These are phyloP conservation scores for Athelia sp. DNA, from an alignment of 1,284 basidiomycete species.

Conservation along the genomic window DNA sequence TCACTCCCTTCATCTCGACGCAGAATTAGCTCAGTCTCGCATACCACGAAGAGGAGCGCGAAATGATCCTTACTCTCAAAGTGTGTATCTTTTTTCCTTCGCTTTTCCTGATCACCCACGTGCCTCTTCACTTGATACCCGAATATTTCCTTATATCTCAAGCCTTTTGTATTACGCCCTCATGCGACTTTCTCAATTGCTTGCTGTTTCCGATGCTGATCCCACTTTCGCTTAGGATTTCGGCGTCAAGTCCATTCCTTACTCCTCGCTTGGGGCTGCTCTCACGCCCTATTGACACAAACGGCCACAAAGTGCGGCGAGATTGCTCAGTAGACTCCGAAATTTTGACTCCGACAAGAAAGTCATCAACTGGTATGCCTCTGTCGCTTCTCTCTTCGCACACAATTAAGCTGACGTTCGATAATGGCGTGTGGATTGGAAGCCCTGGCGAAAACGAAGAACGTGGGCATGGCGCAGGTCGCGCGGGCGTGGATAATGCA, in stretches of 20 bases:
- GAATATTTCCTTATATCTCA: too few relatives aligned
- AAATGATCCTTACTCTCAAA: constrained; percentile 36
- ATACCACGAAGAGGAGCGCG: constrained; percentile 43
- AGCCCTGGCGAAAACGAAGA: too few relatives aligned
- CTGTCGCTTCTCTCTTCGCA: too few relatives aligned
- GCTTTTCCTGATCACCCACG: too few relatives aligned
- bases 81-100: constrained; percentile 15
- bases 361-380: constrained; percentile 13
- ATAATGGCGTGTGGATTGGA: too few relatives aligned
- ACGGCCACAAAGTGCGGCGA: constrained; percentile 8
- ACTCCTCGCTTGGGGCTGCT: constrained; percentile 28
- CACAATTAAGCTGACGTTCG: too few relatives aligned
- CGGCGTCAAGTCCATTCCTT: constrained; percentile 22
- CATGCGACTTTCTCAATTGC: too few relatives aligned
- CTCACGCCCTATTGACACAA: constrained; percentile 16
- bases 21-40: constrained; percentile 36
- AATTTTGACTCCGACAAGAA: constrained; percentile 2
- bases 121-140: too few relatives aligned
- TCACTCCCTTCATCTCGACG: constrained; percentile 45
- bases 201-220: not conserved
- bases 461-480: too few relatives aligned
- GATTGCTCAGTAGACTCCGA: constrained; percentile 7
- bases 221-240: not conserved
- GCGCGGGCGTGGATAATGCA: too few relatives aligned
- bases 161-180: too few relatives aligned